Evolutionary conservation across 306 rosid genomes (phyloP).

Genomic region (Quercus suber): DNA sequence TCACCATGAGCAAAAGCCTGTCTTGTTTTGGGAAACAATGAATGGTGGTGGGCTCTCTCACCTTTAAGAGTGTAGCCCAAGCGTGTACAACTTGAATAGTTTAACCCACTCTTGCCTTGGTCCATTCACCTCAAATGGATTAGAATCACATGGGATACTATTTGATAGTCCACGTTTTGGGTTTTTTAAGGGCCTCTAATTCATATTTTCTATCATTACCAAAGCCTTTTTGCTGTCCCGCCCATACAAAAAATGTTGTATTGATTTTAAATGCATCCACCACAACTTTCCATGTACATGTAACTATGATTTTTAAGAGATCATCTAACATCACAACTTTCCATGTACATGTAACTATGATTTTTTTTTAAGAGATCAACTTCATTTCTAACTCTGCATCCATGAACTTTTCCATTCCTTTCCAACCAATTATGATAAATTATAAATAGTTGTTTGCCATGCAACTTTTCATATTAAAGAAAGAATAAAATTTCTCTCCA

Average conservation of each 20-base stretch:
- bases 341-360: too few relatives aligned
- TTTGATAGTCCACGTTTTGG: constrained; percentile 21
- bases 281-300: too few relatives aligned
- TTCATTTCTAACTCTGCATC: too few relatives aligned
- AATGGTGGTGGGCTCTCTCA: background rate
- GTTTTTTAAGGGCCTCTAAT: background rate
- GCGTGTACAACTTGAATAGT: background rate
- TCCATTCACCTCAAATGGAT: background rate
- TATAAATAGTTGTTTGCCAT: too few relatives aligned
- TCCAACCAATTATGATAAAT: too few relatives aligned
- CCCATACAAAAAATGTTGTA: background rate
- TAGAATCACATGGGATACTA: constrained; percentile 17
- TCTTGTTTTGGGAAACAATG: background rate
- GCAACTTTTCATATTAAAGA: too few relatives aligned
- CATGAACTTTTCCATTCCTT: too few relatives aligned
- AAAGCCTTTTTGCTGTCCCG: background rate
- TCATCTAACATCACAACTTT: too few relatives aligned
- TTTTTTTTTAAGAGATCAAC: too few relatives aligned
- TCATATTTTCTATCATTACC: background rate
- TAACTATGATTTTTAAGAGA: too few relatives aligned
- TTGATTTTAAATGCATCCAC: too few relatives aligned
- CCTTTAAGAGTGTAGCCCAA: background rate
- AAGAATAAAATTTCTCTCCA: too few relatives aligned
- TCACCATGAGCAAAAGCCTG: background rate
- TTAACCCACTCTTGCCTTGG: background rate